Base-by-base conservation (phyloP, 306 rosid species). In the Casuarina cunninghamiana region DNA sequence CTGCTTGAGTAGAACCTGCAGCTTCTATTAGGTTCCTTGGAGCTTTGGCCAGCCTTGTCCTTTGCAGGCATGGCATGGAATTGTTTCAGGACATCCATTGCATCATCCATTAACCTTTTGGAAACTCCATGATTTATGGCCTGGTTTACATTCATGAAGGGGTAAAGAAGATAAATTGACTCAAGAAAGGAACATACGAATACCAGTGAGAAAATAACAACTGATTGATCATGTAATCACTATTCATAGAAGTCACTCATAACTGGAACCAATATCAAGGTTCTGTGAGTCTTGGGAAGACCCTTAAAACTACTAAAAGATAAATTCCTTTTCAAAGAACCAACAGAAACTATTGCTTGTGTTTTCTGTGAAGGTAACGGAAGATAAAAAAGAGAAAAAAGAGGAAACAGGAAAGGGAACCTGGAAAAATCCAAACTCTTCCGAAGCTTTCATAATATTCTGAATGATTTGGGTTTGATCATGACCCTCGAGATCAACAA, bases 61-160 rank as follows among this genome's bases (percentile, higher is more conserved):
- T 83, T 63, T 0, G 74, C n/a, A 35, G 84, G 45, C 98, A 93
- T 87, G n/a, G 51, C 89, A 13, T 89, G 93, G 4, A 93, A 91
- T 72, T 93, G 90, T 78, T 89, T 84, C 49, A 77, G 79, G 15
- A 91, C 76, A 8, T 72, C 82, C 67, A 86, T 42, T 0, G 87
- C 60, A 5, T 87, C 84, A 4, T 84, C 81, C 71, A 88, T 61
- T 54, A 93, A 69, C 37, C 80, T 83, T 15, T 75, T 73, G 2
- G 87, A 55, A 78, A 91, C 92, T 71, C 97, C 92, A 77, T 93
- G 98, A 77, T 89, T 93, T 39, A 91, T 81, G 17, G 91, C 91
- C 96, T 93, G 68, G 15, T 66, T 66, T 16, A 9, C 4, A 39
- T 17, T 62, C 37, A 32, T 62, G 32, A 17, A 2, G 13, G 17